Percentiles rank a stretch among this genome's conserved stretches.
These are phyloP conservation scores for Capronia epimyces DNA, from an alignment of 2,329 filamentous ascomycete species.

Conservation along the genomic window DNA sequence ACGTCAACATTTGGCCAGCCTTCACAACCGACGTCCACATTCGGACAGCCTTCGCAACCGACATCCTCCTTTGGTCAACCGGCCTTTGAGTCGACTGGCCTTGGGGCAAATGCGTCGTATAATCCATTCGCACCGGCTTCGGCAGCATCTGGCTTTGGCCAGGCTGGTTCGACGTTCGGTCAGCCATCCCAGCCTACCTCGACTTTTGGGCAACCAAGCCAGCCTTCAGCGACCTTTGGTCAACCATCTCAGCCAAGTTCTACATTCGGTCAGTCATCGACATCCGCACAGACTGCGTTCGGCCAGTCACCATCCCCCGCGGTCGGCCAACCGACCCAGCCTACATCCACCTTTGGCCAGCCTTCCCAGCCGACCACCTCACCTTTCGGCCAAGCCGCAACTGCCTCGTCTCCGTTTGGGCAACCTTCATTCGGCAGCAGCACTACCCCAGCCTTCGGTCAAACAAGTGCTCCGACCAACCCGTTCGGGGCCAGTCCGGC, in stretches of 20 bases:
- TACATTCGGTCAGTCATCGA: slow-evolving; percentile 11
- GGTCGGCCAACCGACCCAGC: slow-evolving; percentile 18
- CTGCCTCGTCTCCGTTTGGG: slow-evolving; percentile 21
- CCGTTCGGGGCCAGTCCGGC: slow-evolving; percentile 34
- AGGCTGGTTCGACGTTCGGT: slow-evolving; percentile 33
- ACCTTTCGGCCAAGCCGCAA: slow-evolving; percentile 25
- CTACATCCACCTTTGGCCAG: slow-evolving; percentile 17
- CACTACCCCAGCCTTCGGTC: slow-evolving; percentile 32
- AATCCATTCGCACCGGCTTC: slow-evolving; percentile 35
- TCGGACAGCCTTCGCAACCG: slow-evolving; percentile 32
- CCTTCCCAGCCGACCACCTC: slow-evolving; percentile 12
- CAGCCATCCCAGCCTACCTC: slow-evolving; percentile 29
- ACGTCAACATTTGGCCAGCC: slow-evolving; percentile 34
- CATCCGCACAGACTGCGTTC: slow-evolving; percentile 15
- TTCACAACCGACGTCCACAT: slow-evolving; percentile 27
- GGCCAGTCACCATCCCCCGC: slow-evolving; percentile 25
- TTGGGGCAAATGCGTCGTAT: slow-evolving; percentile 28
- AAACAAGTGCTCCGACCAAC: slow-evolving; percentile 40
- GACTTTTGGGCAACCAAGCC: slow-evolving; percentile 27
- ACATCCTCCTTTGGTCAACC: slow-evolving; percentile 37
- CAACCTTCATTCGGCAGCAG: slow-evolving; percentile 39
- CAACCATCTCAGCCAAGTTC: slow-evolving; percentile 8
- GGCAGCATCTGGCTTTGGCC: slow-evolving; percentile 19
- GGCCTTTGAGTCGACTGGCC: slow-evolving; percentile 32
- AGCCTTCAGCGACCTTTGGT: slow-evolving; percentile 18